Percentiles rank a stretch among this genome's conserved stretches.
Evolutionary conservation across 2,329 filamentous ascomycete species (phyloP).

Genomic region (Colletotrichum coccodes): DNA sequence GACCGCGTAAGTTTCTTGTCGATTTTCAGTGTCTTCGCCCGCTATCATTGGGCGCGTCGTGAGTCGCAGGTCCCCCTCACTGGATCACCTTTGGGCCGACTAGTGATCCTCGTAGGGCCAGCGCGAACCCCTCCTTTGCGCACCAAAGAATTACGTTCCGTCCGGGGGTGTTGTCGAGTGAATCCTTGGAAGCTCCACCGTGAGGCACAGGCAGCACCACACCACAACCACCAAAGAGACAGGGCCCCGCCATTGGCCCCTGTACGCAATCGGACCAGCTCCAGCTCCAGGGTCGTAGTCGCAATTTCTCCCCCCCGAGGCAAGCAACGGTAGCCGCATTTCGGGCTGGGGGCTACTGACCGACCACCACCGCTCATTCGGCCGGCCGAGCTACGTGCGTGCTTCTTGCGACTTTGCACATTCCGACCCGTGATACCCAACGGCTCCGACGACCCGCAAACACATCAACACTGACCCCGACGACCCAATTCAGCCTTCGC

Average conservation of each 20-base stretch:
- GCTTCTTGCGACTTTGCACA: background rate
- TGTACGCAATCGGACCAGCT: conserved; percentile 8
- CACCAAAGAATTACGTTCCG: conserved; percentile 4
- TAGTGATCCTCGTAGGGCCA: conserved; percentile 8
- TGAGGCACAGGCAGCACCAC: background rate
- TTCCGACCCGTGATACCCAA: background rate
- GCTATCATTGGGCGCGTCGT: conserved; percentile 10
- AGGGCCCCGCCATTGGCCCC: conserved; percentile 16
- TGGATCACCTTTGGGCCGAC: background rate
- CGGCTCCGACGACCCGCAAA: background rate
- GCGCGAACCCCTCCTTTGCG: background rate
- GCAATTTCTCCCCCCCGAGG: conserved; percentile 1
- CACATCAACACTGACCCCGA: background rate
- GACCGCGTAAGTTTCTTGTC: conserved; percentile 4
- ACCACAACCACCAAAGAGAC: background rate
- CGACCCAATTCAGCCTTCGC: background rate
- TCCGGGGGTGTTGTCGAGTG: background rate
- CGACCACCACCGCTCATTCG: conserved; percentile 9
- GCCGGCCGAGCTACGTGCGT: background rate
- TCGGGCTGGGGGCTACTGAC: conserved; percentile 17
- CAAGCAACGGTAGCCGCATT: conserved; percentile 14
- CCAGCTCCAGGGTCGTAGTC: conserved; percentile 19
- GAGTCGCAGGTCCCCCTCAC: background rate
- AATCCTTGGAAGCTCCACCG: background rate
- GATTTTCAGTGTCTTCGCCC: background rate